These are phyloP conservation scores for Colletotrichum filicis DNA, from an alignment of 2,329 filamentous ascomycete species.

Conservation along the genomic window DNA sequence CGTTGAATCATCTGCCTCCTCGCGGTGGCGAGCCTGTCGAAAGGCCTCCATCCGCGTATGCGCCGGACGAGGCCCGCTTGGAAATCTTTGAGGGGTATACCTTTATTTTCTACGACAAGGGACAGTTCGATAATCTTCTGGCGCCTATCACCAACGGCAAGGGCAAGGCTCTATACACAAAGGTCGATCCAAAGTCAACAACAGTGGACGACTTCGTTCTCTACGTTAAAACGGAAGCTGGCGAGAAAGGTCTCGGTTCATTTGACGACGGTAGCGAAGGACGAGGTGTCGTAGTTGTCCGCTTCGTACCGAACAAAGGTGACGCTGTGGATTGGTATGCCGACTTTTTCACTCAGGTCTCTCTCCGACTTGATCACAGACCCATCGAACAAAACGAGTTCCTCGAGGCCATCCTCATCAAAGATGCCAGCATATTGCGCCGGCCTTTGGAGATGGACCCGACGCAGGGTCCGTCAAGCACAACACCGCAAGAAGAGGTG, in stretches of 20 bases:
- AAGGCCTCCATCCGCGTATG: constrained; percentile 75
- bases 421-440: constrained; percentile 78
- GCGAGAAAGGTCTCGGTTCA: constrained; percentile 75
- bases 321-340: constrained; percentile 73
- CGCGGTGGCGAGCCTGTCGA: constrained; percentile 80
- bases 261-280: constrained; percentile 73
- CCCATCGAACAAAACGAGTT: constrained; percentile 93
- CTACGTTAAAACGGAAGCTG: constrained; percentile 79
- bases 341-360: constrained; percentile 75
- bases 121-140: constrained; percentile 80
- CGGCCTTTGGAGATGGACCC: constrained; percentile 70
- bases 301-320: constrained; percentile 70
- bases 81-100: constrained; percentile 88
- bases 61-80: constrained; percentile 72
- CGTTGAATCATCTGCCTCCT: constrained; percentile 77
- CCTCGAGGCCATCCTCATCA: constrained; percentile 86
- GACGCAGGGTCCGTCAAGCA: constrained; percentile 42
- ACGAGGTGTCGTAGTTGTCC: constrained; percentile 82
- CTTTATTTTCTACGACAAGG: constrained; percentile 84
- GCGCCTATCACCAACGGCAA: constrained; percentile 81
- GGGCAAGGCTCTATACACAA: constrained; percentile 81
- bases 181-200: constrained; percentile 71
- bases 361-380: constrained; percentile 79
- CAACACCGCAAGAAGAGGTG: constrained; percentile 34
- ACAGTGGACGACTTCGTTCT: constrained; percentile 79